These are phyloP conservation scores for Coemansia sp. DNA, from an alignment of 192 early-diverging fungal genomes.

Conservation along the genomic window DNA sequence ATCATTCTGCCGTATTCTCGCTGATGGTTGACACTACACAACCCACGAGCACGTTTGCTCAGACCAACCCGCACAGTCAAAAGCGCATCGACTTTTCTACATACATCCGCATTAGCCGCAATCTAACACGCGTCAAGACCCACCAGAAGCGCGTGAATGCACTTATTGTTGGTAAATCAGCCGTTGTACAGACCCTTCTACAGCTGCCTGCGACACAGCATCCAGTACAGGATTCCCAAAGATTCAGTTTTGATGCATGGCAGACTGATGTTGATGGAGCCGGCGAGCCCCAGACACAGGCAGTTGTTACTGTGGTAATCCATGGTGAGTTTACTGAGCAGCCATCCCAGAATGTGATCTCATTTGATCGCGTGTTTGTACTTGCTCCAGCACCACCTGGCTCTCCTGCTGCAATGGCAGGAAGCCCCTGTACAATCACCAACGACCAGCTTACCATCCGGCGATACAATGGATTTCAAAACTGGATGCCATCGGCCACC, in stretches of 20 bases:
- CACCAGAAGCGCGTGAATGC: conserved; percentile 32
- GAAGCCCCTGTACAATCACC: conserved; percentile 40
- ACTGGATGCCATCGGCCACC: conserved; percentile 18
- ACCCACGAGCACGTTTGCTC: conserved; percentile 40
- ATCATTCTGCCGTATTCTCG: conserved; percentile 32
- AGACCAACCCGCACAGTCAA: conserved; percentile 36
- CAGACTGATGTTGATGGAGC: conserved; percentile 21
- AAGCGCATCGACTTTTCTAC: conserved; percentile 40
- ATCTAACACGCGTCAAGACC: conserved; percentile 33
- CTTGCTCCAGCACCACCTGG: conserved; percentile 38
- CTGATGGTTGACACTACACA: conserved; percentile 47
- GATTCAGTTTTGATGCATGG: conserved; percentile 52
- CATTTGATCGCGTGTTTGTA: conserved; percentile 47
- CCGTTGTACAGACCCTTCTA: conserved; percentile 24
- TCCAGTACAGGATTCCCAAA: conserved; percentile 43
- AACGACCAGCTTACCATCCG: conserved; percentile 48
- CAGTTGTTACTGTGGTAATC: conserved; percentile 26
- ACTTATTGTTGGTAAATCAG: conserved; percentile 26
- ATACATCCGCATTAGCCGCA: conserved; percentile 46
- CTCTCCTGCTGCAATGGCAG: conserved; percentile 34
- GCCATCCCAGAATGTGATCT: conserved; percentile 18
- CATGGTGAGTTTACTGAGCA: conserved; percentile 49
- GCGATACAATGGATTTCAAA: conserved; percentile 49
- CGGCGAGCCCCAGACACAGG: conserved; percentile 8
- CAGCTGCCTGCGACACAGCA: conserved; percentile 46